These are phyloP conservation scores for Aristolochia fimbriata DNA, from an alignment of 164 flowering plant species.

Conservation along the genomic window DNA sequence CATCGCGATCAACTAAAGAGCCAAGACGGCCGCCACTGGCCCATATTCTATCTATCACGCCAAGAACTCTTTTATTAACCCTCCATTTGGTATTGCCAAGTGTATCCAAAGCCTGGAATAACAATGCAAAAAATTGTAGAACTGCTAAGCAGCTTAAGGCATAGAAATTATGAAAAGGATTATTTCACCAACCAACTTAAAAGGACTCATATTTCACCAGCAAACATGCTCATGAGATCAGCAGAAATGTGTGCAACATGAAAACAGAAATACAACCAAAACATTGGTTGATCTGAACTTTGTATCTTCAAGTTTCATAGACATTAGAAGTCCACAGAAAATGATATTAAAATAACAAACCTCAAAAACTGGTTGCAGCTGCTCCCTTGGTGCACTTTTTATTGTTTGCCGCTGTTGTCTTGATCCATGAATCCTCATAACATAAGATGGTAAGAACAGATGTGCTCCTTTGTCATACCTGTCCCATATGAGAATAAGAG, in stretches of 20 bases:
- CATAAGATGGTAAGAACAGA: conserved; percentile 75
- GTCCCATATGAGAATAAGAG: conserved; percentile 8
- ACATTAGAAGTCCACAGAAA: not conserved
- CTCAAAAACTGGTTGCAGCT: conserved; percentile 69
- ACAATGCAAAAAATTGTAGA: not conserved
- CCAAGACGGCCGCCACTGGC: conserved; percentile 82
- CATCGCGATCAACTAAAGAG: conserved; percentile 68
- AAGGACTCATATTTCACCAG: too few relatives aligned
- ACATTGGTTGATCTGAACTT: too few relatives aligned
- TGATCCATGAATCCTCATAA: conserved; percentile 95
- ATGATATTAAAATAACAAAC: conserved; percentile 17
- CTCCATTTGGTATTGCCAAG: conserved; percentile 94
- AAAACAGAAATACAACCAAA: too few relatives aligned
- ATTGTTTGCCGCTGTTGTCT: conserved; percentile 72
- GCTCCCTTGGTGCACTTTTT: conserved; percentile 45
- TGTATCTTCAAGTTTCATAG: too few relatives aligned
- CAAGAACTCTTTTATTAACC: conserved; percentile 71
- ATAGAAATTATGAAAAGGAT: too few relatives aligned
- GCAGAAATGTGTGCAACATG: too few relatives aligned
- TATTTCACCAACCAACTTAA: too few relatives aligned
- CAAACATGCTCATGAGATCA: too few relatives aligned
- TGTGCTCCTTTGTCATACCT: conserved; percentile 91
- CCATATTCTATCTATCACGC: conserved; percentile 83
- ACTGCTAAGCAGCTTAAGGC: too few relatives aligned
- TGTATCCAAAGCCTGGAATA: conserved; percentile 80